These are phyloP conservation scores for Hapsidospora chrysogenum DNA, from an alignment of 495 filamentous ascomycete species.

Conservation along the genomic window DNA sequence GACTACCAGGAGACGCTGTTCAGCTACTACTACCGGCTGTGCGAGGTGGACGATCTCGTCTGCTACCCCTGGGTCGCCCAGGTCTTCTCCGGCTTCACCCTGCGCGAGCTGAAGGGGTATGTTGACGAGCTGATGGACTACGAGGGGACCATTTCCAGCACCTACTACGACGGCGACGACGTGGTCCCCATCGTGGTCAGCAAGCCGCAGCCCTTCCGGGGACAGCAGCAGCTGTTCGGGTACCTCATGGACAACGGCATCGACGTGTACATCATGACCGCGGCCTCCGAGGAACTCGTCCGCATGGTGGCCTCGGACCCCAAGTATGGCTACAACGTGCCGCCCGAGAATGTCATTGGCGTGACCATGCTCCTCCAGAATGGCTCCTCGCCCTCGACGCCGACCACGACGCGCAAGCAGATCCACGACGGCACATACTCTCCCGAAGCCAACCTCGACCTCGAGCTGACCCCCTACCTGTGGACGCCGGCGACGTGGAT, in stretches of 20 bases:
- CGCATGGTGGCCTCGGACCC: conserved; percentile 2
- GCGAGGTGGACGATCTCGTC: not conserved
- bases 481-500: not conserved
- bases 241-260: conserved; percentile 1
- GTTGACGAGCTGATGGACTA: conserved; percentile 1
- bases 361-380: not conserved
- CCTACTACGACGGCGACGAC: conserved; percentile 1
- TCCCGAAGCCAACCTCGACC: conserved; percentile 1
- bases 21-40: not conserved
- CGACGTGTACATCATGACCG: not conserved
- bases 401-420: not conserved
- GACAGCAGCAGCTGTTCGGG: not conserved
- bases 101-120: conserved; percentile 3
- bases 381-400: not conserved
- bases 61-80: conserved; percentile 3
- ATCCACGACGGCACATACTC: conserved; percentile 1
- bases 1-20: not conserved
- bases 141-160: not conserved
- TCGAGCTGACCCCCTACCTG: conserved; percentile 3
- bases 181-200: not conserved
- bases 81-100: conserved; percentile 1
- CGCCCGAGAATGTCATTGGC: conserved; percentile 1
- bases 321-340: conserved; percentile 3
- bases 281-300: not conserved
- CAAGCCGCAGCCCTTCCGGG: not conserved